Conservation (phyloP, 2,329 filamentous ascomycete genomes). For the Colletotrichum trifolii region DNA sequence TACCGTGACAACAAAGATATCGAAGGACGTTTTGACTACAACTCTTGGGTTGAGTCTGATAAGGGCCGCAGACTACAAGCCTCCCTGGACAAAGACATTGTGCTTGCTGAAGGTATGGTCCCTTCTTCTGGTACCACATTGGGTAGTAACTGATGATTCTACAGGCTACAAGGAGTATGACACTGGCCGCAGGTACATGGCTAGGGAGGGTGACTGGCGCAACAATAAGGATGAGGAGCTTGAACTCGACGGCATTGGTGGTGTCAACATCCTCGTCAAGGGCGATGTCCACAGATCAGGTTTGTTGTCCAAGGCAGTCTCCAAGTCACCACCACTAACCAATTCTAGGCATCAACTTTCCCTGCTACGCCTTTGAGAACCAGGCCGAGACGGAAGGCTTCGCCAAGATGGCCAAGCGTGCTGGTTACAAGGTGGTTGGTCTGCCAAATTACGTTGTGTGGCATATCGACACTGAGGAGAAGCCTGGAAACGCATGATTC, state of each 20-base stretch:
- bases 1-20: slow-evolving; percentile 86
- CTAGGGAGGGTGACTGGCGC: slow-evolving; percentile 89
- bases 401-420: slow-evolving; percentile 97
- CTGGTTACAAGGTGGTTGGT: slow-evolving; percentile 91
- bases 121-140: not conserved
- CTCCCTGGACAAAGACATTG: slow-evolving; percentile 79
- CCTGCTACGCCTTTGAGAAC: slow-evolving; percentile 96
- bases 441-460: slow-evolving; percentile 98
- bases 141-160: slow-evolving; percentile 37
- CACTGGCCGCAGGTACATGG: slow-evolving; percentile 91
- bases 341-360: slow-evolving; percentile 89
- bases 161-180: slow-evolving; percentile 91
- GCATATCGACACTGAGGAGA: slow-evolving; percentile 98
- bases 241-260: slow-evolving; percentile 93
- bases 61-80: slow-evolving; percentile 81
- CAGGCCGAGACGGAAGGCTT: slow-evolving; percentile 99
- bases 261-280: slow-evolving; percentile 97
- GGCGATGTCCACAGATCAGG: slow-evolving; percentile 96
- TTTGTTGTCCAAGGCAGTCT: slow-evolving; percentile 53
- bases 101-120: slow-evolving; percentile 85
- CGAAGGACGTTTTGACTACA: slow-evolving; percentile 98
- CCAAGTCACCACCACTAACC: not conserved
- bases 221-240: slow-evolving; percentile 93
- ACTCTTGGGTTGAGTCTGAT: slow-evolving; percentile 96
- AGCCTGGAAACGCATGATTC: slow-evolving; percentile 77